Evolutionary conservation across 345 rosid genomes (phyloP).

Genomic region (Citrus reticulata): DNA sequence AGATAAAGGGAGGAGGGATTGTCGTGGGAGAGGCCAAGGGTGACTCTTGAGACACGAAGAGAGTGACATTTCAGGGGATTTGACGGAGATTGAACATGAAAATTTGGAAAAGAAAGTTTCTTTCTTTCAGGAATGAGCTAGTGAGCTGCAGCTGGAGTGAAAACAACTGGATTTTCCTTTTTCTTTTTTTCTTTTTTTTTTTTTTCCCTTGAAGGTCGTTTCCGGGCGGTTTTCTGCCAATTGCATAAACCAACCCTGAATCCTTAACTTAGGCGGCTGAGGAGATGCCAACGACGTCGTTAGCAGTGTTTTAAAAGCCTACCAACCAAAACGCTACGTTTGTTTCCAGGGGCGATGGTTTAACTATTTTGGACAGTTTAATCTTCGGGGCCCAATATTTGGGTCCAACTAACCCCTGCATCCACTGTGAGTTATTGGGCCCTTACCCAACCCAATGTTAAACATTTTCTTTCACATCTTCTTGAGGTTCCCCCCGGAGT

Average conservation of each 20-base stretch:
- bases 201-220: neutral
- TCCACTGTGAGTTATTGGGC: neutral
- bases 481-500: no score
- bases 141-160: neutral
- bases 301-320: neutral
- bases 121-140: no score
- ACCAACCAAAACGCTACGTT: neutral
- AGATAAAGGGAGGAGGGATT: slow-evolving; percentile 25
- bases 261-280: neutral
- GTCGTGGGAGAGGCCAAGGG: slow-evolving; percentile 37
- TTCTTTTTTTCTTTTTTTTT: neutral
- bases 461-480: no score
- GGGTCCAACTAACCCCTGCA: neutral
- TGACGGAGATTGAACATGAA: slow-evolving; percentile 8
- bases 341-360: neutral
- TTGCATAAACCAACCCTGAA: neutral
- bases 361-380: neutral
- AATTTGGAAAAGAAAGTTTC: no score
- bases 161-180: neutral
- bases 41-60: slow-evolving; percentile 52
- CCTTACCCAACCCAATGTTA: neutral
- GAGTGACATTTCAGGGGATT: slow-evolving; percentile 43
- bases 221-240: neutral
- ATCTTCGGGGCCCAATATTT: neutral
- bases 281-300: neutral